Conservation (phyloP, 2,329 filamentous ascomycete species). For the Fusarium duplospermum region DNA sequence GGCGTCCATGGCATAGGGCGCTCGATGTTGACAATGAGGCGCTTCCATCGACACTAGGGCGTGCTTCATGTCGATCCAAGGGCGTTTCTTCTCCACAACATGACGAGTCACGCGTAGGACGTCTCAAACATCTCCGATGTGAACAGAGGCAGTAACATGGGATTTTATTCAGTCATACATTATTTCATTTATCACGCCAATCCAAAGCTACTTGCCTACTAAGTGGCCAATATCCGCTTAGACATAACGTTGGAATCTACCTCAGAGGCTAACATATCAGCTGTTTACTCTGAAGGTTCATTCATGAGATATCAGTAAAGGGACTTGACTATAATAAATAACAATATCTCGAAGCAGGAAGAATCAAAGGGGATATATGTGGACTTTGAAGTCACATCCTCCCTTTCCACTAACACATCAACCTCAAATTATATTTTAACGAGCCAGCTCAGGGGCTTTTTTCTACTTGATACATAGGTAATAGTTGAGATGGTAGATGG, state of each 20-base stretch:
- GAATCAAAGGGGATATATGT: background rate
- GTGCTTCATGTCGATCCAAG: background rate
- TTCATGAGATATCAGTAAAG: background rate
- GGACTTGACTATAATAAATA: background rate
- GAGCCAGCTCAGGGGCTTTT: background rate
- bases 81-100: background rate
- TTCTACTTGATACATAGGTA: background rate
- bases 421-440: background rate
- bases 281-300: background rate
- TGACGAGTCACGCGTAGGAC: background rate
- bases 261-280: background rate
- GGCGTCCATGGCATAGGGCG: background rate
- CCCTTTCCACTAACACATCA: background rate
- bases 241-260: too few species aligned
- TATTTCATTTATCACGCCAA: too few species aligned
- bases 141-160: background rate
- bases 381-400: background rate
- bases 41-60: background rate
- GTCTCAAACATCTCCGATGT: background rate
- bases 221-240: too few species aligned
- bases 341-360: background rate
- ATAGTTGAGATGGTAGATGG: background rate
- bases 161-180: too few species aligned
- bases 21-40: background rate
- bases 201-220: too few species aligned